Conservation (phyloP, 2,329 filamentous ascomycete species). For the Beauveria scarabaeidicola region DNA sequence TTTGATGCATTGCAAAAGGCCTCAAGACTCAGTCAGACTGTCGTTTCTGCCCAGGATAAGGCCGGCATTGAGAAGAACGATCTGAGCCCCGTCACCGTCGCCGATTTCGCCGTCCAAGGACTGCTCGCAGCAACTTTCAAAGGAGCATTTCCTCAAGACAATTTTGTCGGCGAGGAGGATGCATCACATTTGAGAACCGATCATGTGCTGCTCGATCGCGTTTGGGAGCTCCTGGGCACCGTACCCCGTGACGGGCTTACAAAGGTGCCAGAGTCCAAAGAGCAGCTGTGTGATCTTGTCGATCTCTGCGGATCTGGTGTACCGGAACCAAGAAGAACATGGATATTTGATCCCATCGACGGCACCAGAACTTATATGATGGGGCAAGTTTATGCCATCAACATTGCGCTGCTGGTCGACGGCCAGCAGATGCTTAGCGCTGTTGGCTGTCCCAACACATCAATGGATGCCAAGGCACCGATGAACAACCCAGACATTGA, state of each 20-base stretch:
- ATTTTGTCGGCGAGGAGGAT: slow-evolving; percentile 48
- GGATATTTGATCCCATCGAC: slow-evolving; percentile 55
- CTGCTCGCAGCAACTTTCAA: slow-evolving; percentile 43
- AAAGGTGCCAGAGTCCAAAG: slow-evolving; percentile 28
- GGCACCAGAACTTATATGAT: slow-evolving; percentile 49
- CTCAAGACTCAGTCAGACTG: slow-evolving; percentile 39
- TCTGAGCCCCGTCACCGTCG: slow-evolving; percentile 49
- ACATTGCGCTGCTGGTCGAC: slow-evolving; percentile 43
- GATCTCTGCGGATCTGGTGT: slow-evolving; percentile 40
- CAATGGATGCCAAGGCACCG: slow-evolving; percentile 28
- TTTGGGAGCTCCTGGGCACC: slow-evolving; percentile 36
- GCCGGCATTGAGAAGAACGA: slow-evolving; percentile 45
- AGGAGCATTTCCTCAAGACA: slow-evolving; percentile 40
- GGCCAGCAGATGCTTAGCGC: slow-evolving; percentile 41
- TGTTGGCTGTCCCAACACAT: slow-evolving; percentile 40
- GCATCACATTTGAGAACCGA: slow-evolving; percentile 38
- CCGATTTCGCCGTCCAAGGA: slow-evolving; percentile 52
- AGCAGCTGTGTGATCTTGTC: slow-evolving; percentile 43
- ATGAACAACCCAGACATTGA: slow-evolving; percentile 38
- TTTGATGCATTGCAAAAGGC: slow-evolving; percentile 36
- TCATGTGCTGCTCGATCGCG: slow-evolving; percentile 33
- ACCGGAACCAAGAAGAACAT: slow-evolving; percentile 32
- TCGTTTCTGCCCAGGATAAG: slow-evolving; percentile 39
- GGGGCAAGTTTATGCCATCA: slow-evolving; percentile 49
- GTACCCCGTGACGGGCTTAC: slow-evolving; percentile 17